Evolutionary conservation across 495 filamentous ascomycete genomes (phyloP).

Genomic region (Penicillium alfredii): DNA sequence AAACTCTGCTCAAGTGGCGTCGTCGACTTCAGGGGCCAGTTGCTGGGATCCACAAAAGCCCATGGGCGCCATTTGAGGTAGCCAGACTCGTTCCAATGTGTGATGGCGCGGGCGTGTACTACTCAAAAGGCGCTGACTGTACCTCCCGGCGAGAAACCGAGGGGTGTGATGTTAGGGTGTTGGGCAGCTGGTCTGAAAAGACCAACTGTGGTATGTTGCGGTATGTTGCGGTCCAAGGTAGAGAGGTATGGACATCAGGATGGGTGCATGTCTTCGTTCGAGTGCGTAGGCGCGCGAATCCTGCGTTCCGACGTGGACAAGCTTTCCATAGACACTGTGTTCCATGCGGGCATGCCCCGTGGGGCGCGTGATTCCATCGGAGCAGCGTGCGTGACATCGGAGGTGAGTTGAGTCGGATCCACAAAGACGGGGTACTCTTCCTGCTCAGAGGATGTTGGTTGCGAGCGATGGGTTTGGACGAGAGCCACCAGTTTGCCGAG

Average conservation of each 20-base stretch:
- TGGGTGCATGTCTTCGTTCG: slow-evolving; percentile 10
- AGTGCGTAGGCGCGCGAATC: slow-evolving; percentile 16
- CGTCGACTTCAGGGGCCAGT: too few relatives aligned
- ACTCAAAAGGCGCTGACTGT: too few relatives aligned
- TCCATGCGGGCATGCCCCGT: slow-evolving; percentile 18
- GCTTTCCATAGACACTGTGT: slow-evolving; percentile 31
- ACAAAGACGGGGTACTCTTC: slow-evolving; percentile 37
- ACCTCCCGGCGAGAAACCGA: too few relatives aligned
- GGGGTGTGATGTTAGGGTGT: too few relatives aligned
- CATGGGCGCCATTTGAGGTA: too few relatives aligned
- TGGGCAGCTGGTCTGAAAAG: too few relatives aligned
- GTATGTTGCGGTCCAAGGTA: background rate
- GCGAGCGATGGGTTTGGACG: slow-evolving; percentile 26
- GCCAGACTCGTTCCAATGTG: too few relatives aligned
- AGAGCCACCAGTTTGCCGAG: slow-evolving; percentile 40
- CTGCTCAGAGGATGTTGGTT: slow-evolving; percentile 29
- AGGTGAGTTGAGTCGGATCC: slow-evolving; percentile 30
- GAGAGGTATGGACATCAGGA: slow-evolving; percentile 14
- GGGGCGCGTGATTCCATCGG: slow-evolving; percentile 13
- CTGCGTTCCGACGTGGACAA: slow-evolving; percentile 24
- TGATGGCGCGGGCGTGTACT: too few relatives aligned
- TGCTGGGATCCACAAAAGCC: too few relatives aligned
- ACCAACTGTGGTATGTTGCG: too few relatives aligned
- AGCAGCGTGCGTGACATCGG: slow-evolving; percentile 35
- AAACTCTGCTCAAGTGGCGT: too few relatives aligned